phyloP scores from a whole-genome alignment of 2,329 filamentous ascomycete species.

The Ophiostoma quercus region DNA sequence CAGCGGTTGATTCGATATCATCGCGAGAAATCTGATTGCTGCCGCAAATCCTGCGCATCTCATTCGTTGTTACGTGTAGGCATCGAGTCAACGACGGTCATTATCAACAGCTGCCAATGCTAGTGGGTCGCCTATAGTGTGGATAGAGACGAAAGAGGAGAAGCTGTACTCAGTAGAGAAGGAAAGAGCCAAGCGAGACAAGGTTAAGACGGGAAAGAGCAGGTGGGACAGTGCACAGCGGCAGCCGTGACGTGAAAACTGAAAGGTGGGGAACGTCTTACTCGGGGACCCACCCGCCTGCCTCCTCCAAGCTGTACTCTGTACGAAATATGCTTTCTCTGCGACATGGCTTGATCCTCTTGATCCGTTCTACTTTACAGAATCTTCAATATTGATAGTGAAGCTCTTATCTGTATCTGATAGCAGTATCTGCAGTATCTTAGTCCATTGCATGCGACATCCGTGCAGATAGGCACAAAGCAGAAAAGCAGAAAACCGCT shows the following conservation, averaged over 20 bases:
- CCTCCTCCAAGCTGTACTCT: neutral
- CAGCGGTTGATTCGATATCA: neutral
- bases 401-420: neutral
- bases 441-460: neutral
- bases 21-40: neutral
- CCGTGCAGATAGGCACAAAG: neutral
- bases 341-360: neutral
- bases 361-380: neutral
- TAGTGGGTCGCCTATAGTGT: neutral
- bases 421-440: neutral
- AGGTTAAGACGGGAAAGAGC: neutral
- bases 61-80: conserved; percentile 6
- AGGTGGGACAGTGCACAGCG: neutral
- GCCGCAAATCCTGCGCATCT: neutral
- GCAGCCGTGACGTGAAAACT: neutral
- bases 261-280: neutral
- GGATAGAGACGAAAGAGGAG: neutral
- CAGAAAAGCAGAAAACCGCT: neutral
- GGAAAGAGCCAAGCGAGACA: neutral
- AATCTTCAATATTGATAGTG: neutral
- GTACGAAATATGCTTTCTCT: neutral
- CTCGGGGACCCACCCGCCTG: neutral
- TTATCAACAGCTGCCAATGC: neutral
- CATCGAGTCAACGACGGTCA: neutral
- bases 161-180: neutral